Base-by-base conservation (phyloP, 495 filamentous ascomycete genomes). In the Aspergillus taichungensis region DNA sequence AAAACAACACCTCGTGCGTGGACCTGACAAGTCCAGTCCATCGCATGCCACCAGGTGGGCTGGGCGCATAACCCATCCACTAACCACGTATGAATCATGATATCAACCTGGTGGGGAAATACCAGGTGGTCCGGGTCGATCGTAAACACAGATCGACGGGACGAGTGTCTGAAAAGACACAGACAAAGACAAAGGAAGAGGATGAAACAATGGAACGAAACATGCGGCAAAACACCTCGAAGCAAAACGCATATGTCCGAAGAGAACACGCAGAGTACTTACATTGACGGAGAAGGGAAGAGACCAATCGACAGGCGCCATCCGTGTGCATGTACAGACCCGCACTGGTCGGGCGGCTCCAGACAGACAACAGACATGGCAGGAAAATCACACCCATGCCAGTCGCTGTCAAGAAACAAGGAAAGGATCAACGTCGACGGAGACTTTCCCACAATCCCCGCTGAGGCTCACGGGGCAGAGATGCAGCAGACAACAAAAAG, bases 241-340 rank as follows among this genome's bases (percentile, higher is more conserved):
- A 44, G 31, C 34, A 34, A 53, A 51, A 37, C 38, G 35, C 43
- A 43, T 46, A 53, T 55, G 52, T 50, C 52, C 50, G 40, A 40
- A 34, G 14, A 45, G 49, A 49, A 47, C 47, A 55, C 49, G 43
- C 45, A 51, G 44, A 53, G 42, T 55, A 59, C 50, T 51, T 53
- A 55, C 56, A 59, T 44, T 42, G 45, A 36, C 45, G 42, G 43
- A 38, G 43, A 39, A 43, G 37, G 38, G 49, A 51, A 53, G 10
- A 31, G 40, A 52, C 35, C 18, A 24, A 24, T 24, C 18, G 18
- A 24, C 18, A 24, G 18, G 18, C 18, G 18, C 18, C 18, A 24
- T 24, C 18, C 18, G 18, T 4, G 18, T 24, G 18, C 18, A 24
- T 24, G 18, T 24, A 24, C 18, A 24, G 4, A 24, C 18, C 18